Base-by-base conservation (phyloP, 2,329 filamentous ascomycete genomes). In the Alternaria brassicicola region DNA sequence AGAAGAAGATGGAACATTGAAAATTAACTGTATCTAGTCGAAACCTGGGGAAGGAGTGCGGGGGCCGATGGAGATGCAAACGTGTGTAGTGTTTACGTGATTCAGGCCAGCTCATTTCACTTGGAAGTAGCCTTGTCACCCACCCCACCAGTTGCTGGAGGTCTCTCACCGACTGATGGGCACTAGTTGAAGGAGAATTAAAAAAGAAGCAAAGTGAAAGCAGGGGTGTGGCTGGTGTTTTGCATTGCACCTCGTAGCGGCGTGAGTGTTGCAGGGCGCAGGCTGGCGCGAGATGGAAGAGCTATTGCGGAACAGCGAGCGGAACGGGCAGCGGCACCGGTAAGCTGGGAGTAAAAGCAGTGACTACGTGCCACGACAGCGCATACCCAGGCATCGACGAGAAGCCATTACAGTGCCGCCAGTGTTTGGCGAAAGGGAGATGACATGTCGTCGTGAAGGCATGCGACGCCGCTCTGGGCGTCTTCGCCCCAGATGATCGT, bases 121-220 rank as follows among this genome's bases (percentile, higher is more conserved):
- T 28, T 36, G 49, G 17, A 45, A 33, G 51, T 55, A 62, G 65
- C 64, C 64, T 63, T 42, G 63, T 52, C 45, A 52, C 31, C 58
- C 42, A 49, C 47, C 52, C 42, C 42, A 45, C 52, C 55, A 48
- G 21, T 31, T 38, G 19, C 33, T 23, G 45, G 46, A 43, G 43
- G 52, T 33, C 30, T 43, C 47, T 42, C 36, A 38, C 26, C 28
- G 25, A 31, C 33, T 28, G 39, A 36, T 46, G 31, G 23, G 15
- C 25, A 28, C 10, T 43, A 26, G 7, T 6, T 31, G 48, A 23
- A 38, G 23, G 39, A 23, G 33, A 48, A 39, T 3, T 3, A 15
- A 42, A 49, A 36, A 38, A 36, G 33, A 31, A 49, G 39, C 26
- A 38, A 31, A 47, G 10, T 8, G 46, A 23, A 36, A 26, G 39